These are phyloP conservation scores for Tetrapisispora pingtungensis DNA, from an alignment of 805 yeast species.

Conservation along the genomic window DNA sequence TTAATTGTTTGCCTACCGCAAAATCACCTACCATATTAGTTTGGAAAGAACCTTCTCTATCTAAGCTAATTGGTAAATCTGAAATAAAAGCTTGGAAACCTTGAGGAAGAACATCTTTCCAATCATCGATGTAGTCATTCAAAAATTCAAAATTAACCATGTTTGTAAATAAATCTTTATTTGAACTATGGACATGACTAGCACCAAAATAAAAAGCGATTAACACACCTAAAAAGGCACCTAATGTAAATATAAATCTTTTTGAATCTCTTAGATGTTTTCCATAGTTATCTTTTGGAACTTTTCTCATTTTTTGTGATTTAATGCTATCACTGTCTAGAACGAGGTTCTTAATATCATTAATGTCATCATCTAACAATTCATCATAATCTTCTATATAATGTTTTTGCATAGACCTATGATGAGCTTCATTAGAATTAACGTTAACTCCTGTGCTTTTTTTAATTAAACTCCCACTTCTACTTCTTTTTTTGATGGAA, in stretches of 20 bases:
- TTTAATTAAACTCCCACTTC: background rate
- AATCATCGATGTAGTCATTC: conserved; percentile 52
- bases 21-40: conserved; percentile 66
- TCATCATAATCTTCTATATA: background rate
- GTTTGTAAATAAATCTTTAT: conserved; percentile 34
- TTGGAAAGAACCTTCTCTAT: conserved; percentile 11
- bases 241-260: conserved; percentile 53
- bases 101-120: conserved; percentile 66
- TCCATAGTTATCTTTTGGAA: background rate
- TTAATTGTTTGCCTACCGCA: conserved; percentile 70
- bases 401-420: background rate
- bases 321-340: background rate
- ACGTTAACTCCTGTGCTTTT: background rate
- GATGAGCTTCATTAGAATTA: background rate
- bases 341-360: no score
- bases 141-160: conserved; percentile 47
- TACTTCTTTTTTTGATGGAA: background rate
- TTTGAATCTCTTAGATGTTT: conserved; percentile 37
- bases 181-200: conserved; percentile 18
- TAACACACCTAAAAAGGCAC: conserved; percentile 60
- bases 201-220: conserved; percentile 55
- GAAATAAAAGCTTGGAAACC: conserved; percentile 50
- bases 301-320: background rate
- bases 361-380: background rate
- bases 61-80: conserved; percentile 33